phyloP scores from a whole-genome alignment of 371 early-diverging fungal species.

The Funneliformis caledonium region DNA sequence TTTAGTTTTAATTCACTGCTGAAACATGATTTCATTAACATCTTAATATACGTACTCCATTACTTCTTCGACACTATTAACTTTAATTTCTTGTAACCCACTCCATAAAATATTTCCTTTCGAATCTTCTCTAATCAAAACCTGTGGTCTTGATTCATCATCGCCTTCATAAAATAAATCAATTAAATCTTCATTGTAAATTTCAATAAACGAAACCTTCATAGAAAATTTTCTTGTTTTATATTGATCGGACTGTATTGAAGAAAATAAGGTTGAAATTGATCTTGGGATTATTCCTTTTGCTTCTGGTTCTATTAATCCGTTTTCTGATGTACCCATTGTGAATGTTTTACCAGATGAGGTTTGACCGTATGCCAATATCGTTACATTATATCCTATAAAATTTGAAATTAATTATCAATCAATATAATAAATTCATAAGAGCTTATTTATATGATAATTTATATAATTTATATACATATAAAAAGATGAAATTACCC shows the following conservation, averaged over 20 bases:
- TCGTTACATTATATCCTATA: slow-evolving; percentile 89
- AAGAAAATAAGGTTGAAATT: slow-evolving; percentile 77
- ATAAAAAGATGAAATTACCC: slow-evolving; percentile 60
- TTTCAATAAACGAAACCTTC: slow-evolving; percentile 78
- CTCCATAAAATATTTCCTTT: slow-evolving; percentile 89
- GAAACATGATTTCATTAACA: background rate
- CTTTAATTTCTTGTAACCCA: slow-evolving; percentile 83
- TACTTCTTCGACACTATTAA: slow-evolving; percentile 76
- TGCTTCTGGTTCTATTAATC: background rate
- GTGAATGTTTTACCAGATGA: slow-evolving; percentile 98
- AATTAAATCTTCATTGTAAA: slow-evolving; percentile 98
- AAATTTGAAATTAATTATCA: background rate
- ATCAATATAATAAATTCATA: background rate
- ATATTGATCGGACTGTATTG: slow-evolving; percentile 21
- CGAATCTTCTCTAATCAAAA: slow-evolving; percentile 90
- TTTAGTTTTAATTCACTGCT: background rate
- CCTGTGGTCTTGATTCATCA: slow-evolving; percentile 64
- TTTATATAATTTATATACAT: slow-evolving; percentile 47
- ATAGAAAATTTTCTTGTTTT: slow-evolving; percentile 44
- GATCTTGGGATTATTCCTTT: slow-evolving; percentile 92
- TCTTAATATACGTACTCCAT: slow-evolving; percentile 57
- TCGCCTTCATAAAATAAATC: slow-evolving; percentile 73
- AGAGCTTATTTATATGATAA: background rate
- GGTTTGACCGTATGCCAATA: slow-evolving; percentile 98
- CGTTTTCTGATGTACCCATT: slow-evolving; percentile 81